Evolutionary conservation across 106 monocot species (phyloP), one percentile per base, ranked within the genome.

Genomic region (Agapanthus africanus): DNA sequence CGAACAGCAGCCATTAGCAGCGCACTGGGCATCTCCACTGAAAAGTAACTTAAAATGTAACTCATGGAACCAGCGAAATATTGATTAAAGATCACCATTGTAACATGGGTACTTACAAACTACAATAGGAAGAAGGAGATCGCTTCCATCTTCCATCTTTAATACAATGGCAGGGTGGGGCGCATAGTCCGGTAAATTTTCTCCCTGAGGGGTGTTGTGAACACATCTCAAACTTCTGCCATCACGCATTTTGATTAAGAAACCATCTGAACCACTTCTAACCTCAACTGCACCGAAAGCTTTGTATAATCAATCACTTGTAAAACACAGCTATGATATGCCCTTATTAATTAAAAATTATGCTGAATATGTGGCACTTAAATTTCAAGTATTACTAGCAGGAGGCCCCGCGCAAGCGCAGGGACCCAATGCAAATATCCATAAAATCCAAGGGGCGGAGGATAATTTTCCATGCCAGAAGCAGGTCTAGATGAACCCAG

Each of bases 21-120:
- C 33, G 88, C 78, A 51, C 88, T 91, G 28, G 91, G 95, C 91
- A 91, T 91, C 77, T 95, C 95, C 86, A 91, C 95, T 95, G 86
- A 40, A 69, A 76, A 42, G n/a, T 11, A 15, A 21, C 22, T 3
- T 28, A 9, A 11, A 54, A 27, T 6, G 27, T 54, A 64, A 46
- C 33, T 60, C 14, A 7, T 41, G 27, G 41, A 22, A 26, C 18
- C 15, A 1, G 19, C 1, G 35, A n/a, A n/a, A 61, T 35, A 35
- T 30, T 15, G 16, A n/a, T n/a, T 35, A 36, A 35, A 35, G 22
- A 54, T 27, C 33, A 32, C 6, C 30, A 56, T 34, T 4, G 32
- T 61, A 16, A 61, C 35, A 35, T 4, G 13, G n/a, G 25, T 39
- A 83, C 92, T 51, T 88, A 92, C 91, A 82, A 61, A 92, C 88